A percentile compares a stretch with the other conserved stretches of the same genome.
phyloP scores from a whole-genome alignment of 2,329 filamentous ascomycete species.

The Penicillium polonicum region DNA sequence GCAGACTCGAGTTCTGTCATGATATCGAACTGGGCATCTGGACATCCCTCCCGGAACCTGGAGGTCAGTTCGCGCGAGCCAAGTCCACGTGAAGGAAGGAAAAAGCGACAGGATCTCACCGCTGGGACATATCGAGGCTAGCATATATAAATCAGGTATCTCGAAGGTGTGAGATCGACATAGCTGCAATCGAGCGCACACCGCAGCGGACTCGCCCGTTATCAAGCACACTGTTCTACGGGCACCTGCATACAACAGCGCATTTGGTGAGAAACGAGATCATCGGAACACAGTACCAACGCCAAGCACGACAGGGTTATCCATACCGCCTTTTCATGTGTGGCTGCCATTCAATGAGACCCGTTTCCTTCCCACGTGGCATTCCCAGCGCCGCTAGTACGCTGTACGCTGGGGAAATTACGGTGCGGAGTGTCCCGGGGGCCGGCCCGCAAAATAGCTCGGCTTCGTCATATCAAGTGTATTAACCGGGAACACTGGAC shows the following conservation, averaged over 20 bases:
- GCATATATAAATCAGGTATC: background rate
- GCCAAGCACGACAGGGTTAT: constrained; percentile 8
- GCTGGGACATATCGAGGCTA: background rate
- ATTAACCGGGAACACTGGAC: constrained; percentile 3
- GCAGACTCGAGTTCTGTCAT: constrained; percentile 36
- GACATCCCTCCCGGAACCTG: background rate
- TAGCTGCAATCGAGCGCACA: constrained; percentile 9
- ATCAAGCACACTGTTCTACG: background rate
- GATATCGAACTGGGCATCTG: constrained; percentile 10
- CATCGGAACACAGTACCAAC: background rate
- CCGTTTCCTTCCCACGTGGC: constrained; percentile 20
- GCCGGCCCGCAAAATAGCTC: constrained; percentile 7
- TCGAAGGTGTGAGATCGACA: background rate
- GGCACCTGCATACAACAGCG: constrained; percentile 8
- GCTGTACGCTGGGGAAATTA: background rate
- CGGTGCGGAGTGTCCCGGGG: background rate
- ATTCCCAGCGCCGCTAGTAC: constrained; percentile 1
- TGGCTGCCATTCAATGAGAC: constrained; percentile 14
- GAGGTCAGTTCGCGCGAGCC: background rate
- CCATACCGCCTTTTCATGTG: constrained; percentile 19
- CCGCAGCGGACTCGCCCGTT: constrained; percentile 10
- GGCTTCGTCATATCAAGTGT: background rate
- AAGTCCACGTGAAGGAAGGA: background rate
- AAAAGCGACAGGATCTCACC: background rate
- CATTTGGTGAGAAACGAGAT: background rate